Percentiles rank a stretch among this genome's conserved stretches.
phyloP scores from a whole-genome alignment of 2,329 filamentous ascomycete species.

The Penicillium sp. region DNA sequence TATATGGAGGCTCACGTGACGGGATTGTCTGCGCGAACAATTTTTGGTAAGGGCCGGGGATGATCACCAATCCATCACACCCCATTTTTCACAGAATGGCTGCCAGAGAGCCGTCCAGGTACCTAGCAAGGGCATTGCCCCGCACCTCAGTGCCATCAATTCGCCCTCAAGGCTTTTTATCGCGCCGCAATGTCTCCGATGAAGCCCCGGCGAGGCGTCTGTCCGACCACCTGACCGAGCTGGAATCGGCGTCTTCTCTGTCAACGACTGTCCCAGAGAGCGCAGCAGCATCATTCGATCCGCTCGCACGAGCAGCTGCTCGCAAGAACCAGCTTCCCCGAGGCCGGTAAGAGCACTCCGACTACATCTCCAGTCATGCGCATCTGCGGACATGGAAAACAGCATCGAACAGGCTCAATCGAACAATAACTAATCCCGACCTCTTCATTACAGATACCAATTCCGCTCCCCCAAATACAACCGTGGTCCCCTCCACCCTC shows the following conservation, averaged over 20 bases:
- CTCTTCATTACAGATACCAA: constrained; percentile 62
- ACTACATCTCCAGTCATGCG: constrained; percentile 1
- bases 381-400: neutral
- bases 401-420: neutral
- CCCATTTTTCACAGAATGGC: constrained; percentile 28
- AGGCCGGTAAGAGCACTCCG: constrained; percentile 41
- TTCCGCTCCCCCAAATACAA: constrained; percentile 91
- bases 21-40: constrained; percentile 21
- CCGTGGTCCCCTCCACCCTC: constrained; percentile 82
- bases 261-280: constrained; percentile 32
- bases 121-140: constrained; percentile 33
- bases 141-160: constrained; percentile 27
- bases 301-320: constrained; percentile 39
- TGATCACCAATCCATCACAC: constrained; percentile 16
- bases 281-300: constrained; percentile 44
- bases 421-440: constrained; percentile 5
- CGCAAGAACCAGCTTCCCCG: constrained; percentile 41
- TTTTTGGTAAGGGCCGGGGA: constrained; percentile 23
- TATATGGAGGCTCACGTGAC: constrained; percentile 12
- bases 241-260: constrained; percentile 44
- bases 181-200: constrained; percentile 42
- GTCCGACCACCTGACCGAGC: constrained; percentile 32
- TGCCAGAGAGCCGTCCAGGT: constrained; percentile 33
- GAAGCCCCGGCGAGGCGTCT: constrained; percentile 29
- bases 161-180: constrained; percentile 26